These are phyloP conservation scores for Dryadomyces quercus-mongolicae DNA, from an alignment of 2,329 filamentous ascomycete genomes.

Conservation along the genomic window DNA sequence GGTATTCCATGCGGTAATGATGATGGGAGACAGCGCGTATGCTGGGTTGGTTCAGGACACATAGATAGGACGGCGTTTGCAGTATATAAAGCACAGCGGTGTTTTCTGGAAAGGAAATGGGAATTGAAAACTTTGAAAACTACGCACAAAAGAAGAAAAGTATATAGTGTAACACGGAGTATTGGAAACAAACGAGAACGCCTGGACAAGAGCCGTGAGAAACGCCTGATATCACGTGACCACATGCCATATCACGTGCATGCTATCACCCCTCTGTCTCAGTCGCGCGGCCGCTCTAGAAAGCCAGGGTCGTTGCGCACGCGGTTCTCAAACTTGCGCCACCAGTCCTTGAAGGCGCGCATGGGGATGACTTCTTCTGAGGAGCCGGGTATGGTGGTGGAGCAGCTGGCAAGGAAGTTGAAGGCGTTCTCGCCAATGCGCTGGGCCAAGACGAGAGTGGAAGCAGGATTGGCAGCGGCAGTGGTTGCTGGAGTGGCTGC, in stretches of 20 bases:
- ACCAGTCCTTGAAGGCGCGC: constrained; percentile 94
- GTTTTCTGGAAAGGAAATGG: too few species aligned
- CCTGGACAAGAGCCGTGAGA: too few species aligned
- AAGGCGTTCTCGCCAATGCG: constrained; percentile 95
- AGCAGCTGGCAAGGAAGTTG: constrained; percentile 88
- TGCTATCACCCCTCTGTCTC: too few species aligned
- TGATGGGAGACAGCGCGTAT: too few species aligned
- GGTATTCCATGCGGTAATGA: too few species aligned
- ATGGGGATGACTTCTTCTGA: constrained; percentile 79
- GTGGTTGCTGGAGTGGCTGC: constrained; percentile 8
- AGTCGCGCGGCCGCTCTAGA: constrained; percentile 49
- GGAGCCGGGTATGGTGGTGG: constrained; percentile 32
- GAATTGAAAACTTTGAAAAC: too few species aligned
- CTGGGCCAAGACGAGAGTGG: constrained; percentile 73
- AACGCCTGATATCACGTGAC: background rate
- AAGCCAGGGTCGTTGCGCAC: constrained; percentile 81
- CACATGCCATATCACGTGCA: background rate
- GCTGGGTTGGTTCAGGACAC: too few species aligned
- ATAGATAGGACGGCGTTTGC: too few species aligned
- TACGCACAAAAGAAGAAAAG: too few species aligned
- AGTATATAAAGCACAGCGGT: too few species aligned
- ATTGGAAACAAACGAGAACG: too few species aligned
- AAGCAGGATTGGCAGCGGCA: background rate
- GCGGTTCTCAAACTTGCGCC: constrained; percentile 86
- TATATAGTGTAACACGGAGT: too few species aligned